Conservation (phyloP, 225 moss, liverwort and hornwort species). For the Asterella californica region DNA sequence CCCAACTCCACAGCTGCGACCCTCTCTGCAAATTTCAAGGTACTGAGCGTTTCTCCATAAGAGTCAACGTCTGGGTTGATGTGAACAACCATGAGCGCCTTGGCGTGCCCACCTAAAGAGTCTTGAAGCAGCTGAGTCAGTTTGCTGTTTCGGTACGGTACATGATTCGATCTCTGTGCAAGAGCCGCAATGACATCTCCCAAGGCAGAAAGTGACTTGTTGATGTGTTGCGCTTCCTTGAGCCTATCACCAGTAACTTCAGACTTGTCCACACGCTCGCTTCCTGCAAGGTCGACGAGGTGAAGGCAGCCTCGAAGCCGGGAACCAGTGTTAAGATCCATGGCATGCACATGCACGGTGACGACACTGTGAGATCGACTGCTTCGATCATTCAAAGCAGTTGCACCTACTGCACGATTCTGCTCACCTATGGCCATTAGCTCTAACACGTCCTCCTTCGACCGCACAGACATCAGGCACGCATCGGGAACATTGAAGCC, state of each 20-base stretch:
- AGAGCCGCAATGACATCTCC: conserved; percentile 92
- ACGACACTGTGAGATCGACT: conserved; percentile 96
- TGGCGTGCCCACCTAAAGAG: conserved; percentile 89
- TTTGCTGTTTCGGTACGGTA: conserved; percentile 93
- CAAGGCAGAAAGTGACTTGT: conserved; percentile 88
- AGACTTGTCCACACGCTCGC: conserved; percentile 87
- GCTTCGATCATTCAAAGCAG: conserved; percentile 90
- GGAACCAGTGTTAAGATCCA: conserved; percentile 69
- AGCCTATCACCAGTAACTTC: conserved; percentile 90
- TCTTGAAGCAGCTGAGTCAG: conserved; percentile 88
- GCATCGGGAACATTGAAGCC: conserved; percentile 79
- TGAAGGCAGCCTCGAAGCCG: conserved; percentile 83
- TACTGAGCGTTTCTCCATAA: conserved; percentile 87
- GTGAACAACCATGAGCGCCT: conserved; percentile 95
- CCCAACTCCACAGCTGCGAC: conserved; percentile 91
- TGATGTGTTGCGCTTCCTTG: conserved; percentile 96
- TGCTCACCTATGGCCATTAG: conserved; percentile 83
- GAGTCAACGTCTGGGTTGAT: conserved; percentile 78
- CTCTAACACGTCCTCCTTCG: conserved; percentile 87
- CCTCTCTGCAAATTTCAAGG: conserved; percentile 90
- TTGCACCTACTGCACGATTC: conserved; percentile 88
- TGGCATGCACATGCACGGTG: conserved; percentile 90
- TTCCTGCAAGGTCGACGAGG: conserved; percentile 91
- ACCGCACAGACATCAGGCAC: conserved; percentile 77
- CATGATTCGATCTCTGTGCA: conserved; percentile 82